A percentile compares a stretch with the other conserved stretches of the same genome.
Conservation (phyloP, 2,329 filamentous ascomycete genomes). For the Gnomoniopsis smithogilvyi region DNA sequence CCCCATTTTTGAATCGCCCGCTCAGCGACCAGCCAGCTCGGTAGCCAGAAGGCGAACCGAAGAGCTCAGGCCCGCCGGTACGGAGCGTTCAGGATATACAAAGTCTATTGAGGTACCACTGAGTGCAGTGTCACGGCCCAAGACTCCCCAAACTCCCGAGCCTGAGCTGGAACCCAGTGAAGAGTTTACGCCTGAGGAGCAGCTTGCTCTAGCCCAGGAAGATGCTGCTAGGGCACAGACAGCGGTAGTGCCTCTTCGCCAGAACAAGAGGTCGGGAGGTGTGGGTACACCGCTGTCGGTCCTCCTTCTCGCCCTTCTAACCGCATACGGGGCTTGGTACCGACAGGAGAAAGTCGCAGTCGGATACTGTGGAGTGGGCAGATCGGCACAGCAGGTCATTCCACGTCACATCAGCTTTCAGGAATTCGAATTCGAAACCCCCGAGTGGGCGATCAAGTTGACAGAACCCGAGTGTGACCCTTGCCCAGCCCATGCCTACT, state of each 20-base stretch:
- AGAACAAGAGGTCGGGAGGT: constrained; percentile 39
- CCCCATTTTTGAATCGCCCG: constrained; percentile 34
- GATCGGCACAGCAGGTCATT: constrained; percentile 51
- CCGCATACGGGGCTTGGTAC: constrained; percentile 77
- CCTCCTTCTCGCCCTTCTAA: constrained; percentile 66
- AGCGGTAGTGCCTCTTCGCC: constrained; percentile 36
- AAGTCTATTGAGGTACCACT: constrained; percentile 58
- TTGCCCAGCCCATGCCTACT: constrained; percentile 88
- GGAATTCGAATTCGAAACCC: constrained; percentile 52
- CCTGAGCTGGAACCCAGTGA: constrained; percentile 67
- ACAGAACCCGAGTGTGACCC: constrained; percentile 81
- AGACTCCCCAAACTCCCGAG: constrained; percentile 31
- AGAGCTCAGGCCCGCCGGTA: constrained; percentile 45
- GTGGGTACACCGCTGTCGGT: constrained; percentile 67
- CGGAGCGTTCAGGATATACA: constrained; percentile 50
- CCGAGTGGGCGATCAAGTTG: constrained; percentile 67
- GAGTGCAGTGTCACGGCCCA: constrained; percentile 32
- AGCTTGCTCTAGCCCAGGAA: constrained; percentile 74
- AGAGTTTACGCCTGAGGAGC: constrained; percentile 91
- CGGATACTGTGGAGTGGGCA: constrained; percentile 87
- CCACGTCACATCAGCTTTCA: constrained; percentile 41
- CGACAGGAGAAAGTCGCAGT: constrained; percentile 94
- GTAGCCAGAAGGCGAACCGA: constrained; percentile 43
- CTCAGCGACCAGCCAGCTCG: constrained; percentile 38
- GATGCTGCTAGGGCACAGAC: constrained; percentile 54